These are phyloP conservation scores for Fistulifera pelliculosa DNA, from an alignment of 108 stramenopile genomes.

Conservation along the genomic window DNA sequence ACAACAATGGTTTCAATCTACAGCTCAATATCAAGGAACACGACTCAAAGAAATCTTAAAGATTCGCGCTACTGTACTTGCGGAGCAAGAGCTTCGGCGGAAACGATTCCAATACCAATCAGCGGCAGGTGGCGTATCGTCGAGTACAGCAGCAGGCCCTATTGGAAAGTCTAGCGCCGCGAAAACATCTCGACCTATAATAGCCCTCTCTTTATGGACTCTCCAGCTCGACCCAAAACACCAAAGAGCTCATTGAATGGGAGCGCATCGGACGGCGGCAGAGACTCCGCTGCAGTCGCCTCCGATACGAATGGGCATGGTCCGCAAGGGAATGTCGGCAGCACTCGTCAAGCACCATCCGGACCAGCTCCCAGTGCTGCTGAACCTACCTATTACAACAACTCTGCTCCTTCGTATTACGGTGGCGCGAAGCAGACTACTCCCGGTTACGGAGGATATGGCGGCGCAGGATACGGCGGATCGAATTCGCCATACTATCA, in stretches of 20 bases:
- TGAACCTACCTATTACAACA: too few species aligned
- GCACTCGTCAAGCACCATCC: constrained; percentile 1
- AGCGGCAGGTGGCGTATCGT: constrained; percentile 5
- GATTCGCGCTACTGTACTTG: constrained; percentile 50
- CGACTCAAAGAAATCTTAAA: constrained; percentile 53
- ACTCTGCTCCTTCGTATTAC: too few species aligned
- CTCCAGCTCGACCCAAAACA: not conserved
- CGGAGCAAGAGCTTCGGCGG: constrained; percentile 66
- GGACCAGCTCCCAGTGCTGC: too few species aligned
- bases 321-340: not conserved
- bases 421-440: too few species aligned
- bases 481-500: constrained; percentile 15
- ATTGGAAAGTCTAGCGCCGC: too few species aligned
- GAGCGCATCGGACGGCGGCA: not conserved
- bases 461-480: constrained; percentile 17
- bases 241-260: constrained; percentile 2
- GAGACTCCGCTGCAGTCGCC: not conserved
- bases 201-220: constrained; percentile 4
- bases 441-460: too few species aligned
- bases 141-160: not conserved
- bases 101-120: constrained; percentile 46
- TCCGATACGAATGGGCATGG: not conserved
- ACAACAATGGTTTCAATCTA: constrained; percentile 45
- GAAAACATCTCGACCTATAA: not conserved
- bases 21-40: constrained; percentile 41